These are phyloP conservation scores for Ceratocystis diversiconidia DNA, from an alignment of 2,329 filamentous ascomycete species.

Conservation along the genomic window DNA sequence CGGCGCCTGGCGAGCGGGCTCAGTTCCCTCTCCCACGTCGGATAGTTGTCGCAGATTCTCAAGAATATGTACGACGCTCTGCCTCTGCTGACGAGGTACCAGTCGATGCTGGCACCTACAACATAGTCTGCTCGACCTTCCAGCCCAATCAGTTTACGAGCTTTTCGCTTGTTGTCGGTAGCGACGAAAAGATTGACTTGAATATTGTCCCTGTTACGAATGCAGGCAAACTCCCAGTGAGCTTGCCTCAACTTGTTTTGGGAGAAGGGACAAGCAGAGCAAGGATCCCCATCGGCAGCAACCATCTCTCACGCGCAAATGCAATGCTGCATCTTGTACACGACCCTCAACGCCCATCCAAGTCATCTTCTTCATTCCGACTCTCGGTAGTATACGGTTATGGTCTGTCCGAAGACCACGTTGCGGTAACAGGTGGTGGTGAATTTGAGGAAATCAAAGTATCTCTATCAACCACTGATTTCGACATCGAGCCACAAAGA, in stretches of 20 bases:
- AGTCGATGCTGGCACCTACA: slow-evolving; percentile 64
- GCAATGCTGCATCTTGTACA: slow-evolving; percentile 7
- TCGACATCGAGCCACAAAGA: slow-evolving; percentile 57
- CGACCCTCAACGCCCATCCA: slow-evolving; percentile 4
- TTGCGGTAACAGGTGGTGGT: slow-evolving; percentile 56
- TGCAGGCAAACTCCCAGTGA: slow-evolving; percentile 56
- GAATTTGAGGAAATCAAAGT: slow-evolving; percentile 55
- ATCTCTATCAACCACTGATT: slow-evolving; percentile 55
- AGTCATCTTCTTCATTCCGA: slow-evolving; percentile 45
- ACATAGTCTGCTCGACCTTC: slow-evolving; percentile 80
- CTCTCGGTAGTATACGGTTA: slow-evolving; percentile 60
- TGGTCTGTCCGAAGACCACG: slow-evolving; percentile 49
- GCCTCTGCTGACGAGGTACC: slow-evolving; percentile 49
- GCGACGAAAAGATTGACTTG: slow-evolving; percentile 37
- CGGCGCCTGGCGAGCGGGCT: slow-evolving; percentile 51
- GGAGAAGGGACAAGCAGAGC: slow-evolving; percentile 28
- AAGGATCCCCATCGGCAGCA: slow-evolving; percentile 23
- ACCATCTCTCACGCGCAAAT: slow-evolving; percentile 11
- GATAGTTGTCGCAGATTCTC: slow-evolving; percentile 69
- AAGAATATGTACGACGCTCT: slow-evolving; percentile 75
- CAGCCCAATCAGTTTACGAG: slow-evolving; percentile 61
- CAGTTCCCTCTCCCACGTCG: slow-evolving; percentile 48
- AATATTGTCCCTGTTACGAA: slow-evolving; percentile 53
- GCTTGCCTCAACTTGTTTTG: slow-evolving; percentile 43
- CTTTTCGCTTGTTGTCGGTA: slow-evolving; percentile 63